phyloP scores from a whole-genome alignment of 2,329 filamentous ascomycete species.

The Trichophyton equinum region DNA sequence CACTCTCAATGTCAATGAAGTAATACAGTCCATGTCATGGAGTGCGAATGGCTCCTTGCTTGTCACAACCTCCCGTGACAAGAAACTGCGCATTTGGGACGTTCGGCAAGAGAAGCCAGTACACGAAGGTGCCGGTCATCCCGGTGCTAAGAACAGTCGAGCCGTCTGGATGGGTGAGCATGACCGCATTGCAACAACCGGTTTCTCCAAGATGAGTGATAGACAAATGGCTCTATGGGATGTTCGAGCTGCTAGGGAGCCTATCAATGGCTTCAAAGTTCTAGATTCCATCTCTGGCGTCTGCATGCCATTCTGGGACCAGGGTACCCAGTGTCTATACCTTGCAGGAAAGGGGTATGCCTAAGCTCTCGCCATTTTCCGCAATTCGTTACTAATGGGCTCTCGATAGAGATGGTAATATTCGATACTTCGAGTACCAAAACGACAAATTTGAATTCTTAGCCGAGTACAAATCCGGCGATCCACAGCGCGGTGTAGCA shows the following conservation, averaged over 20 bases:
- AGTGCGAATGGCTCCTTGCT: conserved; percentile 76
- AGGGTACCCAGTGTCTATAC: conserved; percentile 88
- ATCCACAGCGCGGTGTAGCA: conserved; percentile 86
- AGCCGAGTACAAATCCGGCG: conserved; percentile 91
- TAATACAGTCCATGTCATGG: conserved; percentile 93
- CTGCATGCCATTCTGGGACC: conserved; percentile 99
- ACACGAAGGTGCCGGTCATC: conserved; percentile 73
- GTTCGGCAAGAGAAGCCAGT: conserved; percentile 80
- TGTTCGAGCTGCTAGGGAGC: conserved; percentile 62
- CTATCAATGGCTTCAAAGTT: conserved; percentile 78
- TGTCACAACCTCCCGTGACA: conserved; percentile 90
- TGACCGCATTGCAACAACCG: conserved; percentile 88
- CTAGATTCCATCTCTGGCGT: conserved; percentile 95
- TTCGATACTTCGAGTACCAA: conserved; percentile 95
- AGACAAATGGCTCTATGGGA: conserved; percentile 94
- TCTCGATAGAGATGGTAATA: conserved; percentile 71
- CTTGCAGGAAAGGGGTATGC: conserved; percentile 90
- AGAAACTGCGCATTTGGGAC: conserved; percentile 97
- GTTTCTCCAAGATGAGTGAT: conserved; percentile 98
- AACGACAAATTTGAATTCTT: conserved; percentile 98
- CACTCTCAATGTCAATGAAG: conserved; percentile 73
- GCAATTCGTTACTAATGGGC: conserved; percentile 4
- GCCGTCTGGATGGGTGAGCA: conserved; percentile 96
- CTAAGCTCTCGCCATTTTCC: conserved; percentile 6
- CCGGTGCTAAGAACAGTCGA: conserved; percentile 93